Percentiles rank a stretch among this genome's conserved stretches.
These are phyloP conservation scores for Coriolopsis trogii DNA, from an alignment of 1,284 basidiomycete genomes.

Conservation along the genomic window DNA sequence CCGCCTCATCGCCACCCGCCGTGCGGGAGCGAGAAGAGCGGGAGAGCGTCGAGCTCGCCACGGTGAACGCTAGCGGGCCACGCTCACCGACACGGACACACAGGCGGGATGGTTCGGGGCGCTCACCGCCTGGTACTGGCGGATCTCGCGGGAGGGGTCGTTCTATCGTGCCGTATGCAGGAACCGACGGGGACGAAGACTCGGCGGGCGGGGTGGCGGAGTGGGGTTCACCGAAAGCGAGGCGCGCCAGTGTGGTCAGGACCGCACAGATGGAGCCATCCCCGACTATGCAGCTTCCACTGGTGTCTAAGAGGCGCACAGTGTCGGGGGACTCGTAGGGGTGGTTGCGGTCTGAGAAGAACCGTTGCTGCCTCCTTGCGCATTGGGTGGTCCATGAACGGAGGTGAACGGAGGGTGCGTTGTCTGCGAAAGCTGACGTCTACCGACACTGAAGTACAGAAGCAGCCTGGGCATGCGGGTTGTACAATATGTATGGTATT, in stretches of 20 bases:
- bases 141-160: background rate
- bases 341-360: too few species aligned
- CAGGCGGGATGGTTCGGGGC: constrained; percentile 12
- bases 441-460: too few species aligned
- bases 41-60: constrained; percentile 24
- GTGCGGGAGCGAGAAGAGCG: constrained; percentile 3
- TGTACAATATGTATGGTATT: too few species aligned
- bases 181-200: background rate
- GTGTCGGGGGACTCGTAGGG: too few species aligned
- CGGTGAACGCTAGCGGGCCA: constrained; percentile 6
- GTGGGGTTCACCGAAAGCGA: constrained; percentile 2
- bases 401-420: too few species aligned
- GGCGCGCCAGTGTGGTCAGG: constrained; percentile 18
- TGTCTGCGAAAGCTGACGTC: too few species aligned
- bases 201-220: background rate
- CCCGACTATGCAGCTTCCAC: constrained; percentile 34
- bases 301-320: too few species aligned
- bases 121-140: constrained; percentile 1
- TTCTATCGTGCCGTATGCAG: constrained; percentile 12
- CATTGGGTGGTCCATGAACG: too few species aligned
- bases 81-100: constrained; percentile 1
- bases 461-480: too few species aligned
- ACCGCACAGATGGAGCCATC: constrained; percentile 37
- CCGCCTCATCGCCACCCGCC: background rate
- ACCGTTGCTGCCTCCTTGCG: too few species aligned